Conservation (phyloP, 2,329 filamentous ascomycete genomes). For the Scleromitrula shiraiana region DNA sequence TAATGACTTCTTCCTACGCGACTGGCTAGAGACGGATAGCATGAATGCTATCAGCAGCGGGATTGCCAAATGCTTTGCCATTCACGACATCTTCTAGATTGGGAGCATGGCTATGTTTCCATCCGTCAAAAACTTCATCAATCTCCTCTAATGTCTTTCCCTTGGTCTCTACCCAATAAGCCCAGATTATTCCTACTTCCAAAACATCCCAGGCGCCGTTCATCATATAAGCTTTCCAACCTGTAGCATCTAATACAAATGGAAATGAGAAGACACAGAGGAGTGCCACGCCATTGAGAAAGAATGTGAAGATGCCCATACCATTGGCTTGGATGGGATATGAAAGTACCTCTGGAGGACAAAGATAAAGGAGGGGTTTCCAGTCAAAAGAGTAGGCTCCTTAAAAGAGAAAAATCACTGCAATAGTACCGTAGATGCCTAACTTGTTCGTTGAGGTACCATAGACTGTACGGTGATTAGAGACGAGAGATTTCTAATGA, state of each 20-base stretch:
- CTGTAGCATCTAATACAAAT: conserved; percentile 35
- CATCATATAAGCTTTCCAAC: conserved; percentile 41
- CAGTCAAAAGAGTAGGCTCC: conserved; percentile 43
- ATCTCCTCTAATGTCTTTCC: conserved; percentile 32
- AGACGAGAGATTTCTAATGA: too few species aligned
- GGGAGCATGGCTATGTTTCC: conserved; percentile 23
- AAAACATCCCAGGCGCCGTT: conserved; percentile 26
- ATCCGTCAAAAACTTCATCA: conserved; percentile 25
- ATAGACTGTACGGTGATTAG: conserved; percentile 7
- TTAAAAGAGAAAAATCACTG: conserved; percentile 44
- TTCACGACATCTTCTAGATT: conserved; percentile 11
- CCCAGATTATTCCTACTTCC: conserved; percentile 5
- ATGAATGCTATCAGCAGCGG: not conserved
- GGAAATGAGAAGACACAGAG: conserved; percentile 36
- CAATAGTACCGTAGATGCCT: conserved; percentile 37
- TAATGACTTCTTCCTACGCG: too few species aligned
- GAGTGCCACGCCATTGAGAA: conserved; percentile 29
- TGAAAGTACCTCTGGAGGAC: conserved; percentile 41
- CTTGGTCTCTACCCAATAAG: conserved; percentile 32
- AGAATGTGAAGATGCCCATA: conserved; percentile 32
- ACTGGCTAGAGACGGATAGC: too few species aligned
- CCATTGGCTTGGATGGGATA: conserved; percentile 42
- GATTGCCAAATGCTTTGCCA: not conserved
- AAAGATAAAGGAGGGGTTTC: conserved; percentile 41
- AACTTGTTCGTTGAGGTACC: conserved; percentile 10